phyloP scores from a whole-genome alignment of 345 rosid species.

The Trapa bicornis region DNA sequence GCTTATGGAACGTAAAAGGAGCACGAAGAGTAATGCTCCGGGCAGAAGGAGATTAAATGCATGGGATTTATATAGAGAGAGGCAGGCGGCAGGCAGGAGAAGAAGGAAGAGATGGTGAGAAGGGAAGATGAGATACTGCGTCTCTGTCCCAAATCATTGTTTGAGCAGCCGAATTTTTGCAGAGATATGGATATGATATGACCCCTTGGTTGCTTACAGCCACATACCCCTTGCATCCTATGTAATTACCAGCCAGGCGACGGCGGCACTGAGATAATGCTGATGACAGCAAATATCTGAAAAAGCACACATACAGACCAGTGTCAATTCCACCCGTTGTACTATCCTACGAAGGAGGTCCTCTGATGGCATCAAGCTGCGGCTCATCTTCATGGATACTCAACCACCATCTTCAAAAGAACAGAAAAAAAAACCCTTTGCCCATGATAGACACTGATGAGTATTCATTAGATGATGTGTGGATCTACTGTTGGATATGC shows the following conservation, averaged over 20 bases:
- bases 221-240: neutral
- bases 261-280: neutral
- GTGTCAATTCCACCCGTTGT: constrained; percentile 14
- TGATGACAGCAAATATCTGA: neutral
- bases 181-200: neutral
- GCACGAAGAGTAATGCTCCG: no score
- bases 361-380: no score
- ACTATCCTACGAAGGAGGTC: constrained; percentile 7
- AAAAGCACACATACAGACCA: neutral
- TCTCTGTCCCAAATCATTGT: constrained; percentile 32
- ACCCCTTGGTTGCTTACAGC: neutral
- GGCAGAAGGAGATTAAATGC: neutral
- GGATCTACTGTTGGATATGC: neutral
- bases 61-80: neutral
- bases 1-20: neutral
- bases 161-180: constrained; percentile 36
- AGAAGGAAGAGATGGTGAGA: no score
- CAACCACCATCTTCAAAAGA: no score
- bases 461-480: neutral
- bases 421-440: no score
- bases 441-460: no score
- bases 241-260: neutral
- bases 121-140: neutral
- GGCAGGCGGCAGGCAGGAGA: no score
- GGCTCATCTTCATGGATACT: no score